Percentiles rank a stretch among this genome's conserved stretches.
phyloP scores from a whole-genome alignment of 176 grass and related monocot genomes.

The Aegilops sharonensis region DNA sequence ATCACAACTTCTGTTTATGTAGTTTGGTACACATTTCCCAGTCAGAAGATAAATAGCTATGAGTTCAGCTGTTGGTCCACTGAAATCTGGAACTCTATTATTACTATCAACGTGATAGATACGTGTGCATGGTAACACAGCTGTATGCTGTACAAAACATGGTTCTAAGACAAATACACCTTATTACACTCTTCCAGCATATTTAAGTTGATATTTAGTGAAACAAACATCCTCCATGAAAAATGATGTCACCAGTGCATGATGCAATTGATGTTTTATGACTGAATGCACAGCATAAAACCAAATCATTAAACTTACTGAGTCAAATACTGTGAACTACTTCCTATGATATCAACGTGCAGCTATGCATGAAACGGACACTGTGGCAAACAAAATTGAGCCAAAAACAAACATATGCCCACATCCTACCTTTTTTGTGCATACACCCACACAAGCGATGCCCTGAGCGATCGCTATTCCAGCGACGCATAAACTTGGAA shows the following conservation, averaged over 20 bases:
- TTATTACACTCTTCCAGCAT: neutral
- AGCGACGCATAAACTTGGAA: too few relatives aligned
- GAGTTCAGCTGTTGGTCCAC: neutral
- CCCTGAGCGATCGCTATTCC: too few relatives aligned
- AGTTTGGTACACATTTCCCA: constrained; percentile 1
- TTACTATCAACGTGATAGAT: neutral
- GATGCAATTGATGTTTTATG: neutral
- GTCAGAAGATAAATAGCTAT: neutral
- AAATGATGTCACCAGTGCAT: neutral
- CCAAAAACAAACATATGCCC: constrained; percentile 4
- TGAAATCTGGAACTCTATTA: neutral
- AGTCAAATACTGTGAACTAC: neutral
- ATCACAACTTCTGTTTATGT: constrained; percentile 4
- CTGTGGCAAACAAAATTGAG: neutral
- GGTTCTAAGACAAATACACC: neutral
- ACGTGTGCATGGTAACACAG: neutral
- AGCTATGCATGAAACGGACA: neutral
- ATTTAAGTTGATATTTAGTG: neutral
- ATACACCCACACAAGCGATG: neutral
- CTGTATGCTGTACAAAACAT: constrained; percentile 8
- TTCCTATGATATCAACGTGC: too few relatives aligned
- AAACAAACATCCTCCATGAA: neutral
- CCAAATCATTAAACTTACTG: neutral
- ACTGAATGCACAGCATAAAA: neutral
- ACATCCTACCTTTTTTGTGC: neutral